These are phyloP conservation scores for Flaveria ramosissima DNA, from an alignment of 129 eudicot genomes.

Conservation along the genomic window DNA sequence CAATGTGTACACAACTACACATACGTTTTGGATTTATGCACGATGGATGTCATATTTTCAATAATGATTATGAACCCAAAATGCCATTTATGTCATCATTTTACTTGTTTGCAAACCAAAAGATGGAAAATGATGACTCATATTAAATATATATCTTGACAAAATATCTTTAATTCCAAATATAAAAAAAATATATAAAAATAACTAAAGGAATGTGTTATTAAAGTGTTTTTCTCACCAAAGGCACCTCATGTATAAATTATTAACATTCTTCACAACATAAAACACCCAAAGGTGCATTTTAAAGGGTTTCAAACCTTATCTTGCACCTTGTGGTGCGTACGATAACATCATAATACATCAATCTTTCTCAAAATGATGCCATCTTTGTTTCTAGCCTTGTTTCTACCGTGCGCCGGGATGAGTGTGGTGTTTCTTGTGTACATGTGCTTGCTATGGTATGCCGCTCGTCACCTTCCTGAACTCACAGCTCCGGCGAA, in stretches of 20 bases:
- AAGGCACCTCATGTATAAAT: slow-evolving; percentile 30
- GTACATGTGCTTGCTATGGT: slow-evolving; percentile 71
- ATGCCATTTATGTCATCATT: slow-evolving; percentile 11
- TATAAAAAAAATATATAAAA: neutral
- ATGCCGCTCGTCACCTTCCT: slow-evolving; percentile 40
- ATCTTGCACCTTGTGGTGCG: slow-evolving; percentile 29
- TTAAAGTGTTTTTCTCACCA: slow-evolving; percentile 16
- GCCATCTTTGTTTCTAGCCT: slow-evolving; percentile 68
- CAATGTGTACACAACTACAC: slow-evolving; percentile 2
- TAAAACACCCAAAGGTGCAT: slow-evolving; percentile 21
- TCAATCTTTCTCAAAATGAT: slow-evolving; percentile 38
- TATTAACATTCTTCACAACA: slow-evolving; percentile 14
- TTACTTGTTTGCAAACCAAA: neutral
- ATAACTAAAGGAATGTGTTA: neutral
- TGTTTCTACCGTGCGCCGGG: slow-evolving; percentile 92
- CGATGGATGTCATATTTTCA: neutral
- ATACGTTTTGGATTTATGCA: slow-evolving; percentile 6
- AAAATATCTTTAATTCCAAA: neutral
- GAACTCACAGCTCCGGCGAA: slow-evolving; percentile 45
- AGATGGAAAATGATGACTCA: neutral
- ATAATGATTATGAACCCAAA: slow-evolving; percentile 23
- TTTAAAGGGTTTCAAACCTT: slow-evolving; percentile 29
- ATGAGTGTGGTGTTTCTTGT: slow-evolving; percentile 82
- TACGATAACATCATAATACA: neutral
- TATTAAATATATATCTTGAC: neutral